Percentiles rank a stretch among this genome's conserved stretches.
Conservation (phyloP, 352 stramenopile genomes). For the Phytophthora europaea region DNA sequence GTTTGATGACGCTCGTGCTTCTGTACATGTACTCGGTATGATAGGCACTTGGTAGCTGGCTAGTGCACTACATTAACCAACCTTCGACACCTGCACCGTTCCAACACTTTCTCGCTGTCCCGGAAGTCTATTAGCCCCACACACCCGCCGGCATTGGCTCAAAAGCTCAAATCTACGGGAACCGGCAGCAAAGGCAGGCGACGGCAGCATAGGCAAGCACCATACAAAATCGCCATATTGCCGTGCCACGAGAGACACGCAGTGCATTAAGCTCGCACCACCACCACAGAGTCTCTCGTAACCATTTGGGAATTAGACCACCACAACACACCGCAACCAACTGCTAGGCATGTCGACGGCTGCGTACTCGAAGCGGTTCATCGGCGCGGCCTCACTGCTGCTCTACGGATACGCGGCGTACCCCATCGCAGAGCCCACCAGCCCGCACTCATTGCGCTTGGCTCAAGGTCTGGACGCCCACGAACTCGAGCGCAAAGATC, state of each 20-base stretch:
- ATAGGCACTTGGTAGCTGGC: too few species aligned
- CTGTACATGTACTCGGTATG: background rate
- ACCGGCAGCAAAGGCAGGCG: background rate
- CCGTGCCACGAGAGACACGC: slow-evolving; percentile 21
- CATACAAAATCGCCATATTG: slow-evolving; percentile 9
- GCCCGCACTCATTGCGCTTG: slow-evolving; percentile 64
- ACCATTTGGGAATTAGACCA: slow-evolving; percentile 1
- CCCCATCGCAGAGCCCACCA: slow-evolving; percentile 71
- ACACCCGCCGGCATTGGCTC: background rate
- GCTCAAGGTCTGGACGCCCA: slow-evolving; percentile 67
- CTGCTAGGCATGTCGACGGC: slow-evolving; percentile 30
- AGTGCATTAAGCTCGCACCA: slow-evolving; percentile 15
- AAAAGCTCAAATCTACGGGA: background rate
- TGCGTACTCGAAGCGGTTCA: slow-evolving; percentile 43
- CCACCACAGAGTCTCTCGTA: slow-evolving; percentile 19
- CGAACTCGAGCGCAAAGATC: slow-evolving; percentile 61
- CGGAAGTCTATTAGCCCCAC: background rate
- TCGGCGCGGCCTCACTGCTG: slow-evolving; percentile 34
- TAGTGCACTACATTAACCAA: too few species aligned
- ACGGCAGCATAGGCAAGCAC: slow-evolving; percentile 29
- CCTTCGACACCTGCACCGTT: background rate
- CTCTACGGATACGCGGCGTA: slow-evolving; percentile 54
- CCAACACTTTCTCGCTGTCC: background rate
- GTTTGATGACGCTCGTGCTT: slow-evolving; percentile 20
- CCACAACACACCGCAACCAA: background rate